Evolutionary conservation across 805 yeast genomes (phyloP), one percentile per base, ranked within the genome.

Genomic region (Ascoidea tarda): DNA sequence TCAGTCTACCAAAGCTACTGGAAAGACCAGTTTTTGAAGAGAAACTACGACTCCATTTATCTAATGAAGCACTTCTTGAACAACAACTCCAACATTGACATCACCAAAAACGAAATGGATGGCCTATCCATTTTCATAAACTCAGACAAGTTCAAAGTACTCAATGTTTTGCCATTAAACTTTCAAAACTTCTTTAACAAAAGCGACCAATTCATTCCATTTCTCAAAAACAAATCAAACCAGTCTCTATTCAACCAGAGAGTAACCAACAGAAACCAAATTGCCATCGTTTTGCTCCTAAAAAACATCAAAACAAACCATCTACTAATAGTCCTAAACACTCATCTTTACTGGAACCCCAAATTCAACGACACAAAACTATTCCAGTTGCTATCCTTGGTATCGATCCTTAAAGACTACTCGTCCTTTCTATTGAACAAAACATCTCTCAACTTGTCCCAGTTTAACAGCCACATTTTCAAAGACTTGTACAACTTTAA

Each of bases 271-370:
- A 59, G 76, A 53, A 74, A 74, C 55, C 73, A 76, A 0, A 77
- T 74, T 6, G 77, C 73, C 1, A 16, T 72, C 1, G 53, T 73
- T 5, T 57, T 67, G 5, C 66, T 66, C 21, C 56, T 73, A 16
- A 55, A 61, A 45, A 76, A 73, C 56, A 58, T 60, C 46, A 32
- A 46, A 1, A 63, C 68, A 1, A 58, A 61, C 8, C 59, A 66
- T 48, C 51, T 57, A 6, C 52, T 73, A 0, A 70, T 69, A 50
- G 59, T 71, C 10, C 59, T 74, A 16, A 73, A 71, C 51, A 73
- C 76, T 5, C 77, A 73, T 57, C 60, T 73, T 32, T 73, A 73
- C 57, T 73, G 77, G 77, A 66, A 69, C 10, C 72, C 72, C 1
- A 62, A 66, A 53, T 72, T 63, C 52, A 64, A 70, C 44, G 77